Base-by-base conservation (phyloP, 768 basidiomycete species). In the Gymnopilus junonius region DNA sequence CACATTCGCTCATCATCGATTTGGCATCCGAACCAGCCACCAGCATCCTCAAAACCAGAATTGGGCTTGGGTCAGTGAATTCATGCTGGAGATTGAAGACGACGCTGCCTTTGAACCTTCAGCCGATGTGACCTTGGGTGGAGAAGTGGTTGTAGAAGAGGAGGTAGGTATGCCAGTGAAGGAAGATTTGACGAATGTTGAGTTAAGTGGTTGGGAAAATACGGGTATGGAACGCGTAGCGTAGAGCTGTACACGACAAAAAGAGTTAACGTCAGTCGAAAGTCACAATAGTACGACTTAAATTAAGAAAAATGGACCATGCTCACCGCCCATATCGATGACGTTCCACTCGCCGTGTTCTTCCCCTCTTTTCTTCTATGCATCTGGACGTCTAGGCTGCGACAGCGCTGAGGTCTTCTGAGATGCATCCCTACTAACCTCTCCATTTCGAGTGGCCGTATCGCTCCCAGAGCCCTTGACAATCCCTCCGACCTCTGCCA, bases 181-280 rank as follows among this genome's bases (percentile, higher is more conserved):
- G 4, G 58, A 34, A 14, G 55, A 21, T 15, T 58, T 58, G 15
- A 82, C 66, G 63, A 86, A 87, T 0, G 79, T 77, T 0, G 85
- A 83, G 1, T 73, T 68, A 34, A 82, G 70, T 0, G 72, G 71
- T 15, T 72, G 67, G 0, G 72, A 68, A 76, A 70, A n/a, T 82
- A 78, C 2, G 84, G 79, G 64, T 87, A 85, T 15, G 85, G 77
- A 35, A 86, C 78, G 21, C 83, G 83, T 3, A 85, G 75, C n/a
- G 86, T 76, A 42, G 79, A 83, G 45, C 76, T 74, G 70, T 78
- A 83, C 4, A 84, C 84, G 87, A 64, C 8, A 48, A 40, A 60
- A 39, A 42, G 63, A 60, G 40, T 31, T 32, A 50, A 58, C 11
- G 39, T 55, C 53, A 55, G 7, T 40, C 1, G 48, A 29, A 6